Evolutionary conservation across 2,329 filamentous ascomycete species (phyloP).

Genomic region (Xylariaceae sp.): DNA sequence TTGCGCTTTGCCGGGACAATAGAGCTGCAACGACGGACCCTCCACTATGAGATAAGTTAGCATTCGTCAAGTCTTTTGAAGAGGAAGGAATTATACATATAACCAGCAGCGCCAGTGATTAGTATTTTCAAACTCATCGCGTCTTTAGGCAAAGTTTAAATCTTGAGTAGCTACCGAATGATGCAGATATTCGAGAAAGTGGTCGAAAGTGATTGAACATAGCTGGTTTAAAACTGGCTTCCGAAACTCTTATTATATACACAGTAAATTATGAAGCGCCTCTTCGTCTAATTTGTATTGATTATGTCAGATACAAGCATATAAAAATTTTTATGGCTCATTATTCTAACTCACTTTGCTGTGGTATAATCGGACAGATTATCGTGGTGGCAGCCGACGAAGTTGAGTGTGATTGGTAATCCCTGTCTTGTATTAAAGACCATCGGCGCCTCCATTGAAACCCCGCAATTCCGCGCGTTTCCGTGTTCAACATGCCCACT

Average conservation of each 20-base stretch:
- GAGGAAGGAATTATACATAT: conserved; percentile 16
- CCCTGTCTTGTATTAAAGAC: too few species aligned
- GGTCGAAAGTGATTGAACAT: neutral
- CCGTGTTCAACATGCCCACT: conserved; percentile 11
- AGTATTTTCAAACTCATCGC: conserved; percentile 34
- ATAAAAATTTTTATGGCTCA: too few species aligned
- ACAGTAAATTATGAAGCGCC: neutral
- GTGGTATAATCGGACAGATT: too few species aligned
- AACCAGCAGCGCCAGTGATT: conserved; percentile 35
- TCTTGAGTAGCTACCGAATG: neutral
- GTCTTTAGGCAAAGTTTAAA: neutral
- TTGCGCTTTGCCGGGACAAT: conserved; percentile 27
- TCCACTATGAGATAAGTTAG: conserved; percentile 24
- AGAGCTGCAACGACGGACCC: conserved; percentile 46
- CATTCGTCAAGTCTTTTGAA: neutral
- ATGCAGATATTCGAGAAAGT: neutral
- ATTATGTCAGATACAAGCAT: too few species aligned
- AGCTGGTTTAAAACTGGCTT: neutral
- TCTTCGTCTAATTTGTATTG: neutral
- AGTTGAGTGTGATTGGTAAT: conserved; percentile 3
- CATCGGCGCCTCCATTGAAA: neutral
- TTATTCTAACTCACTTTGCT: too few species aligned
- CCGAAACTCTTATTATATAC: neutral
- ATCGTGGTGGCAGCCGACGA: neutral
- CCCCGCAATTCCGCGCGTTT: conserved; percentile 33